Base-by-base conservation (phyloP, 169 alveolate genomes). In the Cryptosporidium tyzzeri region DNA sequence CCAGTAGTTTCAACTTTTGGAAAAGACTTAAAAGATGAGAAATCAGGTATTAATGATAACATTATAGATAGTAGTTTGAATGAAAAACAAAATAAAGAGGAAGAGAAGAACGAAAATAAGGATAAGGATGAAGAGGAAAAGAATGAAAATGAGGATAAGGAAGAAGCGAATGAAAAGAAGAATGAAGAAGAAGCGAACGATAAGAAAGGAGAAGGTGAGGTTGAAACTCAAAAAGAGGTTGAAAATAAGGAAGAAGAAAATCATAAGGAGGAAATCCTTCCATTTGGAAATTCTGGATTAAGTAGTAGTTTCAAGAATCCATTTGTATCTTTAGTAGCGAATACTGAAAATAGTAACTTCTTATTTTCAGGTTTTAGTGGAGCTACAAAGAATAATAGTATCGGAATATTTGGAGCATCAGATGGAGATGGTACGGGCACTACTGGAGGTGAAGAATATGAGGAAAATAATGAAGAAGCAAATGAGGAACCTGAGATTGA, bases 231-330 rank as follows among this genome's bases (percentile, higher is more conserved):
- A 18, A 71, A 48, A 3, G 31, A 37, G 50, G 58, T 29, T 9
- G 37, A 73, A 18, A 16, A 37, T 6, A 35, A 33, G 18, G 86
- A 73, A 14, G 37, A 53, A 14, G 61, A 21, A 33, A 14, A 26
- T 1, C 23, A 58, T 31, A 65, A 62, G 45, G 68, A 44, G 7
- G 89, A 62, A 12, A 23, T 23, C 41, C 70, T 80, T 41, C 89
- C 89, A n/a, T 80, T 80, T 80, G 89, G 89, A 6, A 62, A 41
- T 39, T 59, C 73, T 0, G 89, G 89, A 6, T 31, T 80, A 21
- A 62, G 89, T 33, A 80, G 80, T 18, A 80, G 48, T 48, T 80
- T 80, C 45, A 80, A 59, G 21, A 80, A 80, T 65, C 89, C 89
- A 23, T 80, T 80, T 62, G 7, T 80, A 26, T 44, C 89, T 23